These are phyloP conservation scores for Fusarium nisikadoi DNA, from an alignment of 2,329 filamentous ascomycete species.

Conservation along the genomic window DNA sequence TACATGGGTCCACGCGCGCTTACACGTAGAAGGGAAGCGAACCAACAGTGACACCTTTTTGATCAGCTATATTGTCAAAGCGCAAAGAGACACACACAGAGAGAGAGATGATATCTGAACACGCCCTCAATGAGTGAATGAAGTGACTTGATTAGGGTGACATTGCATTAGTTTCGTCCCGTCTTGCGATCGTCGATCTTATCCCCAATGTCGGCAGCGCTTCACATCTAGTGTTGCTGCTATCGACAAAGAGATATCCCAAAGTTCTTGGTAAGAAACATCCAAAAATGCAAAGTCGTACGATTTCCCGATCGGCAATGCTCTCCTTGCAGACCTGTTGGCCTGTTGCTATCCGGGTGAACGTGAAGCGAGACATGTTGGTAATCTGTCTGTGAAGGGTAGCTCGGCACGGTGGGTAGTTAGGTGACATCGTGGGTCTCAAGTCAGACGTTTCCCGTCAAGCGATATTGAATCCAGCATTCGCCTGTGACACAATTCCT, in stretches of 20 bases:
- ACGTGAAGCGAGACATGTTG: neutral
- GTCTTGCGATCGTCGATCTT: neutral
- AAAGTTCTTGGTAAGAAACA: neutral
- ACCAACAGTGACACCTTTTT: neutral
- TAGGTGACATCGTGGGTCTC: slow-evolving; percentile 15
- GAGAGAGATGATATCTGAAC: neutral
- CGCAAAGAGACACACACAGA: neutral
- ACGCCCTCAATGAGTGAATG: neutral
- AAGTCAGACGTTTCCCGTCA: neutral
- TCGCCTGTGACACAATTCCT: neutral
- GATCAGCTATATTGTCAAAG: slow-evolving; percentile 2
- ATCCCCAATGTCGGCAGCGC: neutral
- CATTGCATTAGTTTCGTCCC: slow-evolving; percentile 9
- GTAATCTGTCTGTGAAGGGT: neutral
- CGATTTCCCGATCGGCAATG: neutral
- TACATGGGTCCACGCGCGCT: neutral
- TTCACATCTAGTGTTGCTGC: neutral
- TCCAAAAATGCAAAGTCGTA: neutral
- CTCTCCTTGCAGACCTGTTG: neutral
- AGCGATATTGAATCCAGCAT: slow-evolving; percentile 3
- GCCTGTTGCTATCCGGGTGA: neutral
- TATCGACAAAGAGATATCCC: neutral
- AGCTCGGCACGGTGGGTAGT: neutral
- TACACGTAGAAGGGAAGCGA: neutral
- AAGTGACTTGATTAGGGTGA: neutral